These are phyloP conservation scores for Termitomyces sp. DNA, from an alignment of 768 basidiomycete species.

Conservation along the genomic window DNA sequence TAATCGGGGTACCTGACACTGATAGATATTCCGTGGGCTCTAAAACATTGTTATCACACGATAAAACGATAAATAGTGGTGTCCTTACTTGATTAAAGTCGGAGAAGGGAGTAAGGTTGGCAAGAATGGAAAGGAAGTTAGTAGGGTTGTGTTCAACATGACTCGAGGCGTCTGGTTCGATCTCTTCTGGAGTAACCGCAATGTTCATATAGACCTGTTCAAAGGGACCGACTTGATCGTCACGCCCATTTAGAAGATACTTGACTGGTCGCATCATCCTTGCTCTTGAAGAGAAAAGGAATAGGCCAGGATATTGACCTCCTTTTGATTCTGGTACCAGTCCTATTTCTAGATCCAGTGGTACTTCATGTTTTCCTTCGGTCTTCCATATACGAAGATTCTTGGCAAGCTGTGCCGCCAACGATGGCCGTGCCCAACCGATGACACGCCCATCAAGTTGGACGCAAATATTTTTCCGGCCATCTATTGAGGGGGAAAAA, in stretches of 20 bases:
- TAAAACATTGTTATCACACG: slow-evolving; percentile 22
- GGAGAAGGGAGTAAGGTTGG: slow-evolving; percentile 97
- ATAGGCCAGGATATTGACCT: slow-evolving; percentile 96
- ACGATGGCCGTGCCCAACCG: slow-evolving; percentile 79
- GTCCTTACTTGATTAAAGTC: slow-evolving; percentile 92
- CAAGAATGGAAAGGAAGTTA: slow-evolving; percentile 93
- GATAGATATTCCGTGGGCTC: slow-evolving; percentile 90
- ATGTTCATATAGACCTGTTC: slow-evolving; percentile 99
- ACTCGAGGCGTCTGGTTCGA: slow-evolving; percentile 68
- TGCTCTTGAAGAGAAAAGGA: slow-evolving; percentile 79
- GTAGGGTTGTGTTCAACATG: slow-evolving; percentile 95
- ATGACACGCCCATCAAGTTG: slow-evolving; percentile 96
- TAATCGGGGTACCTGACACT: slow-evolving; percentile 67
- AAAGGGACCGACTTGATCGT: slow-evolving; percentile 92
- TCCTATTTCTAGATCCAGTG: slow-evolving; percentile 93
- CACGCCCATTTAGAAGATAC: slow-evolving; percentile 76
- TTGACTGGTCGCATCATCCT: slow-evolving; percentile 99
- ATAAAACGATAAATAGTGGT: slow-evolving; percentile 8
- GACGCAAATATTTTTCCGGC: slow-evolving; percentile 75
- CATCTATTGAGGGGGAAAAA: slow-evolving; percentile 77
- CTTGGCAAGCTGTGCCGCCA: slow-evolving; percentile 77
- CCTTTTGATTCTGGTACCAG: slow-evolving; percentile 84
- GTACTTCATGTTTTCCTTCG: slow-evolving; percentile 73
- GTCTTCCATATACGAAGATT: slow-evolving; percentile 94
- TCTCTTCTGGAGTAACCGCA: slow-evolving; percentile 84